Percentiles rank a stretch among this genome's conserved stretches.
phyloP scores from a whole-genome alignment of 208 protist species.

The Trypanosoma grayi region DNA sequence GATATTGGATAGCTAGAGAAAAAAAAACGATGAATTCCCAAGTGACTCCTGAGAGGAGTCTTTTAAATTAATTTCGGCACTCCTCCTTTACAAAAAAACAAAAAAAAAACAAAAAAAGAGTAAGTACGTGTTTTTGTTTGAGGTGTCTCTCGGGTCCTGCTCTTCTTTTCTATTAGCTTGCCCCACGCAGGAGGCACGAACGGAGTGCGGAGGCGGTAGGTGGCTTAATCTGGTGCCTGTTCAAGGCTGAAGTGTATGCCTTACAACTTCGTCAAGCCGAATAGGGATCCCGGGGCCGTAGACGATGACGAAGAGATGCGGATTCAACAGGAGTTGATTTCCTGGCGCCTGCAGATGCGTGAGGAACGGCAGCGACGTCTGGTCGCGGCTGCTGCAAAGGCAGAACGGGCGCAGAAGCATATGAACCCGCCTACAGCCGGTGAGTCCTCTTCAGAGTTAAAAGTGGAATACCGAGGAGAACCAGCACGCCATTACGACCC shows the following conservation, averaged over 20 bases:
- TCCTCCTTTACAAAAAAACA: not conserved
- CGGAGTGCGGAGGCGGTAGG: not conserved
- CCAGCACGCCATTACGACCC: not conserved
- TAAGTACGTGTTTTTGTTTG: conserved; percentile 17
- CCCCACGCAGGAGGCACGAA: not conserved
- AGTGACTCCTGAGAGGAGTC: no score
- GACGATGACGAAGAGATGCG: conserved; percentile 13
- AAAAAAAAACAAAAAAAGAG: not conserved
- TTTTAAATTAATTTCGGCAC: not conserved
- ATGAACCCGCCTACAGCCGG: not conserved
- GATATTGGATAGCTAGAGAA: no score
- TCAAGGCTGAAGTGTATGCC: conserved; percentile 10
- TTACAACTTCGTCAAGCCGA: conserved; percentile 17
- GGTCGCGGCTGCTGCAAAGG: not conserved
- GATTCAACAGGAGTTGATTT: conserved; percentile 27
- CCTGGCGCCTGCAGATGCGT: conserved; percentile 36
- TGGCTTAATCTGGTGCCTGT: no score
- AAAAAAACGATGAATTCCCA: no score
- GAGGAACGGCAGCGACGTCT: conserved; percentile 32
- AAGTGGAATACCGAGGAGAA: not conserved
- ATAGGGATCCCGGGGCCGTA: not conserved
- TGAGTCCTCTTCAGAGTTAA: not conserved
- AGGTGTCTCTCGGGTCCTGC: not conserved
- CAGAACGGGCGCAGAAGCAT: conserved; percentile 1
- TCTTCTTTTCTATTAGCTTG: not conserved